Evolutionary conservation across 352 stramenopile genomes (phyloP), one percentile per base, ranked within the genome.

Genomic region (Globisporangium rhizosaccharum): DNA sequence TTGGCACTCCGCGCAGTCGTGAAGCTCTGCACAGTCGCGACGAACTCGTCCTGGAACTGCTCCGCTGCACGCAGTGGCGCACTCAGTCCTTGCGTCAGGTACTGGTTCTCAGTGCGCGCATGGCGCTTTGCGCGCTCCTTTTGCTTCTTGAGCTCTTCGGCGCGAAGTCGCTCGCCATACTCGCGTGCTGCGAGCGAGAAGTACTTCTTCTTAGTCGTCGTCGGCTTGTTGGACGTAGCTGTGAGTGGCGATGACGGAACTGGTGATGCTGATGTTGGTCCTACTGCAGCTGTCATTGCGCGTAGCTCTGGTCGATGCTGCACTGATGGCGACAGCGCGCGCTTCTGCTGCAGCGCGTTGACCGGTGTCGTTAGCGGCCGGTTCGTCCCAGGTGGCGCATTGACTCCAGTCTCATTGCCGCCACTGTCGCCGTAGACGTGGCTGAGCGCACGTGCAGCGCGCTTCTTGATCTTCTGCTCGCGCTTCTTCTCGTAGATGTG

Each of bases 1-100:
- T 85, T 82, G 0, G 72, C 70, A 23, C 66, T 62, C 7, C 71
- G 55, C 18, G 60, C 55, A 0, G 68, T 69, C 9, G 73, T 65
- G 50, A 90, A 90, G 30, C 64, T 66, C 9, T 77, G 75, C 55
- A 90, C 59, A 0, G 68, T 80, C 25, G 69, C 70, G 44, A 88
- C 81, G 54, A 90, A 90, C 17, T 80, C 76, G 28, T 86, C 63
- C 53, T 90, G 76, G 54, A 90, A 88, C 6, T 66, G 62, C 15
- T 81, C 72, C 0, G 73, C 45, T 11, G 72, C 71, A 4, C 75
- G 69, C 10, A 82, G 47, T 2, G 63, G 50, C 25, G 69, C 60
- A 46, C 64, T 69, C 42, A 85, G 53, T 0, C 79, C 71, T 37
- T 86, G 67, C 0, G 60, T 63, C 15, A 73, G 54, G 41, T 79